These are phyloP conservation scores for Ceraceosorus guamensis DNA, from an alignment of 1,284 basidiomycete genomes.

Conservation along the genomic window DNA sequence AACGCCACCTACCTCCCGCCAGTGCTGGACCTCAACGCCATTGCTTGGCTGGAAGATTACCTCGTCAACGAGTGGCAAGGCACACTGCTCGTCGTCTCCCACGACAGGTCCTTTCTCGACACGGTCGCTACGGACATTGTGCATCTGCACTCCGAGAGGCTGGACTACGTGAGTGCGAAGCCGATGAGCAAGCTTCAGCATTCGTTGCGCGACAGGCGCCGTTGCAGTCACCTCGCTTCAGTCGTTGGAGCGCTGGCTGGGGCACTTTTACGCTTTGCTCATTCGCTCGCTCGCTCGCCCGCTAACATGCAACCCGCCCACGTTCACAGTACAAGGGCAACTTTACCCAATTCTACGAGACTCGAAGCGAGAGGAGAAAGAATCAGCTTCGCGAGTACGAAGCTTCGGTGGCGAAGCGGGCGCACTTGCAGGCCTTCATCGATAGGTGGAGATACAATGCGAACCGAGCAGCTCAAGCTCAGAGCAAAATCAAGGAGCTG, in stretches of 20 bases:
- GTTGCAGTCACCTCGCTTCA: too few species aligned
- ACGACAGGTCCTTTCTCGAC: constrained; percentile 97
- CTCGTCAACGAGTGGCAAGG: constrained; percentile 74
- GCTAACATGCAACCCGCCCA: too few species aligned
- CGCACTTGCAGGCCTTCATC: constrained; percentile 93
- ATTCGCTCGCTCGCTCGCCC: too few species aligned
- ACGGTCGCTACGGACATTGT: constrained; percentile 96
- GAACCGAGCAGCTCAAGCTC: constrained; percentile 61
- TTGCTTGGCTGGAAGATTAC: constrained; percentile 56
- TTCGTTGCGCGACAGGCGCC: too few species aligned
- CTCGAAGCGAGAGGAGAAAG: constrained; percentile 85
- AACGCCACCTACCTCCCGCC: too few species aligned
- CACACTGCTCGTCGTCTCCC: constrained; percentile 91
- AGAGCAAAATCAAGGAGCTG: constrained; percentile 94
- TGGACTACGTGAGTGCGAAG: constrained; percentile 71
- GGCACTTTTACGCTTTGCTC: constrained; percentile 1
- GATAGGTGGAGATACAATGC: constrained; percentile 47
- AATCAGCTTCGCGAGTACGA: constrained; percentile 74
- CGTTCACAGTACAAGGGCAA: constrained; percentile 72
- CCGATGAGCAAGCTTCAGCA: too few species aligned
- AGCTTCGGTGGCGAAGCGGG: constrained; percentile 85
- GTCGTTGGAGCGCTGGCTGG: too few species aligned
- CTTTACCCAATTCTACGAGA: constrained; percentile 98
- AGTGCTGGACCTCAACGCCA: constrained; percentile 58
- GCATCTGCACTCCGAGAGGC: constrained; percentile 85